These are phyloP conservation scores for Melaleuca alternifolia DNA, from an alignment of 345 rosid genomes.

Conservation along the genomic window DNA sequence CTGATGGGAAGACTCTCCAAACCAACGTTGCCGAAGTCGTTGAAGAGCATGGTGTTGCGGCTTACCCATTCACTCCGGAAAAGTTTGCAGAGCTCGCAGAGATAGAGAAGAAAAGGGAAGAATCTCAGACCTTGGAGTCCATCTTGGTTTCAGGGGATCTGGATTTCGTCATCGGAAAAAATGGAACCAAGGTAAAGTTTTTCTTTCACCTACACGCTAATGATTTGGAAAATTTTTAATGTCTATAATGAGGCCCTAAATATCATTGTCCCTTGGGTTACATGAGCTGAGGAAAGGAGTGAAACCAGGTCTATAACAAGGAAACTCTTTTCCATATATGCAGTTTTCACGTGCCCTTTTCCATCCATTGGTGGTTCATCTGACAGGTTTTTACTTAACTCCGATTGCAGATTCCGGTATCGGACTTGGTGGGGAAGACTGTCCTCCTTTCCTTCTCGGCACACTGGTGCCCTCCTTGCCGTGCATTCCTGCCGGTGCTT, in stretches of 20 bases:
- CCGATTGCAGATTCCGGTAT: conserved; percentile 18
- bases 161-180: conserved; percentile 21
- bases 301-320: background rate
- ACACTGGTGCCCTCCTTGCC: conserved; percentile 35
- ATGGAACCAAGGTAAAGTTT: conserved; percentile 18
- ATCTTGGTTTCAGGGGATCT: conserved; percentile 16
- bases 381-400: background rate
- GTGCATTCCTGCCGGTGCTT: conserved; percentile 26
- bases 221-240: background rate
- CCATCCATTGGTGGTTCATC: background rate
- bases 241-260: background rate
- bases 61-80: conserved; percentile 34
- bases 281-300: background rate
- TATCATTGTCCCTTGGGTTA: background rate
- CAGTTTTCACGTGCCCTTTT: background rate
- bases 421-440: conserved; percentile 26
- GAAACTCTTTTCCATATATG: background rate
- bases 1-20: conserved; percentile 23
- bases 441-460: conserved; percentile 38
- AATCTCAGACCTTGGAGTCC: conserved; percentile 27
- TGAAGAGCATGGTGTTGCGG: conserved; percentile 18
- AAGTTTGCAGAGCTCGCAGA: conserved; percentile 17
- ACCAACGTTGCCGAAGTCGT: conserved; percentile 18
- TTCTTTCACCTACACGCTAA: background rate
- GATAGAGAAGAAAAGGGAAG: conserved; percentile 15